Percentiles rank a stretch among this genome's conserved stretches.
Conservation (phyloP, 345 rosid species). For the Populus pruinosa region DNA sequence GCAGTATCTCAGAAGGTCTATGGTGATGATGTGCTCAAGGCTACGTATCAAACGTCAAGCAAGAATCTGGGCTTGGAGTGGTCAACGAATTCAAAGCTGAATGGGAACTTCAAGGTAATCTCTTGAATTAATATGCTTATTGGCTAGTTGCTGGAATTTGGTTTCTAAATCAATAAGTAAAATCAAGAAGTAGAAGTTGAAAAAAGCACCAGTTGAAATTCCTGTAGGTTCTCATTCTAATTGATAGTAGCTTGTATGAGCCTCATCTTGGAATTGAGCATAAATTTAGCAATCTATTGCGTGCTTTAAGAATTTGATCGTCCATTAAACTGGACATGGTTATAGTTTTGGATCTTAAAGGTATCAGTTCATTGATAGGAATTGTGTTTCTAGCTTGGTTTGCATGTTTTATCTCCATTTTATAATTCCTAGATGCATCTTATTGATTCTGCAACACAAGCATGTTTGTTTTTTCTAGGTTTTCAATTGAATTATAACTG, state of each 20-base stretch:
- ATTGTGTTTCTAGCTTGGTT: not conserved
- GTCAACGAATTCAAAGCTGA: slow-evolving; percentile 56
- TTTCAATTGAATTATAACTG: slow-evolving; percentile 1
- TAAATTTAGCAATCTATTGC: not conserved
- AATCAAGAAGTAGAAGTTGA: not conserved
- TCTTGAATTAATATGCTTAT: not conserved
- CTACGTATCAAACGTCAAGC: slow-evolving; percentile 71
- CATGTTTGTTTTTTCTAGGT: not conserved
- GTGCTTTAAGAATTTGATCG: not conserved
- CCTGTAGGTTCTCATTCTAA: not conserved
- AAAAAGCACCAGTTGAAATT: not conserved
- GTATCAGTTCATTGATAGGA: not conserved
- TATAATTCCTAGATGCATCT: not conserved
- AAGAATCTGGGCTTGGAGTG: slow-evolving; percentile 74
- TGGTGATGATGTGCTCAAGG: slow-evolving; percentile 63
- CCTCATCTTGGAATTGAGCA: not conserved
- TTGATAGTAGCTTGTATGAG: not conserved
- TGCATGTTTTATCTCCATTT: not conserved
- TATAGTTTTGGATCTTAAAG: not conserved
- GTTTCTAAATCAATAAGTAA: not conserved
- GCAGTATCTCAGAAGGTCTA: slow-evolving; percentile 54
- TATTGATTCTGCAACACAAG: not conserved
- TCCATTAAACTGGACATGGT: not conserved
- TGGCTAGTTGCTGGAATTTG: not conserved
- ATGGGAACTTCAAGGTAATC: slow-evolving; percentile 69